Conservation (phyloP, 805 yeast species). For the Ascoidea tarda region DNA sequence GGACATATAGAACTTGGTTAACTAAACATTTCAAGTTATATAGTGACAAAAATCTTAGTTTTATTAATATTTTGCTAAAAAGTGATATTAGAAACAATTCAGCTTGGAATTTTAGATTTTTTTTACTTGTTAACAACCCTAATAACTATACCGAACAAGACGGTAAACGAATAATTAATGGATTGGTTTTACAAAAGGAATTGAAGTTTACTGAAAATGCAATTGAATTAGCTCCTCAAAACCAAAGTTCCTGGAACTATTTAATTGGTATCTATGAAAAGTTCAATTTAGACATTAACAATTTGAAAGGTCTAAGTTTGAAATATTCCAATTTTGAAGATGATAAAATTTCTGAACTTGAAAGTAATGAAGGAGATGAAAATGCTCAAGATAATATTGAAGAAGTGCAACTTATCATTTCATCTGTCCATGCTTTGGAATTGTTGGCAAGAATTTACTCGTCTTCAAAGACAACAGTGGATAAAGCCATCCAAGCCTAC, state of each 20-base stretch:
- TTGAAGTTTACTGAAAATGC: slow-evolving; percentile 31
- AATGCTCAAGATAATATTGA: slow-evolving; percentile 8
- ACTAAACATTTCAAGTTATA: slow-evolving; percentile 40
- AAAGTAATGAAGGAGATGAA: slow-evolving; percentile 10
- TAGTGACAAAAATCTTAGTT: slow-evolving; percentile 33
- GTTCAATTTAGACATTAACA: slow-evolving; percentile 16
- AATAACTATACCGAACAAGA: slow-evolving; percentile 8
- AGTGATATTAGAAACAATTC: slow-evolving; percentile 77
- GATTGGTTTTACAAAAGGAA: slow-evolving; percentile 26
- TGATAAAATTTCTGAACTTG: slow-evolving; percentile 12
- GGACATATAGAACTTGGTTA: slow-evolving; percentile 88
- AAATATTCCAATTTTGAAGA: slow-evolving; percentile 22
- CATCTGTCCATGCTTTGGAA: slow-evolving; percentile 53
- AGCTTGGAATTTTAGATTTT: slow-evolving; percentile 84
- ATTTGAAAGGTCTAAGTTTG: slow-evolving; percentile 30
- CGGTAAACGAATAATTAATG: slow-evolving; percentile 7
- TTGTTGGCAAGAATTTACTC: slow-evolving; percentile 37
- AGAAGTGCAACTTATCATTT: slow-evolving; percentile 15
- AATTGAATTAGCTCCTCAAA: slow-evolving; percentile 58
- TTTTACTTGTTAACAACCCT: slow-evolving; percentile 24
- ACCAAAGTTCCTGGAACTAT: slow-evolving; percentile 81
- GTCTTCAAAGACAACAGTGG: slow-evolving; percentile 15
- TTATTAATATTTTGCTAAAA: slow-evolving; percentile 31
- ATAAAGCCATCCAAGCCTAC: slow-evolving; percentile 30
- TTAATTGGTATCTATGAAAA: slow-evolving; percentile 39